Conservation (phyloP, 495 filamentous ascomycete genomes). For the Ascobolus immersus region DNA sequence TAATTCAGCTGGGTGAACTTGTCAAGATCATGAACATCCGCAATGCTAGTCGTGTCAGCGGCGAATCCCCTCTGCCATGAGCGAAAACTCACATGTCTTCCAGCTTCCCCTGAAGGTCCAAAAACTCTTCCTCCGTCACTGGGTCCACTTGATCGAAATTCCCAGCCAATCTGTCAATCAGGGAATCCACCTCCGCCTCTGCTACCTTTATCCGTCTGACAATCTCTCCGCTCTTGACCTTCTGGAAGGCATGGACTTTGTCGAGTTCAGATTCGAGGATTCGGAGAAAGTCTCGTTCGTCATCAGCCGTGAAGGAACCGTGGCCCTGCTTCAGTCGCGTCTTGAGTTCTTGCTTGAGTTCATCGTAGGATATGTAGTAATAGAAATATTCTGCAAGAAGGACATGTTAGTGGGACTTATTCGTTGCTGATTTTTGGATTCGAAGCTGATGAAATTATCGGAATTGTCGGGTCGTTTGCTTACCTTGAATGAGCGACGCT, state of each 20-base stretch:
- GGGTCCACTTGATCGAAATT: constrained; percentile 20
- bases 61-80: background rate
- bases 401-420: too few relatives aligned
- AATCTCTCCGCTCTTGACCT: constrained; percentile 85
- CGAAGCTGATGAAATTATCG: too few relatives aligned
- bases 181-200: constrained; percentile 71
- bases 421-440: too few relatives aligned
- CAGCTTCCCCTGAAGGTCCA: constrained; percentile 78
- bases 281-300: constrained; percentile 69
- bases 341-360: constrained; percentile 68
- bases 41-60: constrained; percentile 28
- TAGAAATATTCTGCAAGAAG: constrained; percentile 52
- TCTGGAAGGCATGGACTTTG: constrained; percentile 89
- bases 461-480: background rate
- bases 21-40: constrained; percentile 92
- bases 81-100: constrained; percentile 39
- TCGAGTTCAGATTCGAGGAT: constrained; percentile 77
- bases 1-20: constrained; percentile 98
- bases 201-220: constrained; percentile 60
- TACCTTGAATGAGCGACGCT: constrained; percentile 55
- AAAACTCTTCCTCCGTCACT: constrained; percentile 67
- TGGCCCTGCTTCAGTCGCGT: constrained; percentile 20
- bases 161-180: constrained; percentile 29
- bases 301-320: constrained; percentile 69
- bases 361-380: constrained; percentile 94